These are phyloP conservation scores for Fusarium piperis DNA, from an alignment of 2,329 filamentous ascomycete species.

Conservation along the genomic window DNA sequence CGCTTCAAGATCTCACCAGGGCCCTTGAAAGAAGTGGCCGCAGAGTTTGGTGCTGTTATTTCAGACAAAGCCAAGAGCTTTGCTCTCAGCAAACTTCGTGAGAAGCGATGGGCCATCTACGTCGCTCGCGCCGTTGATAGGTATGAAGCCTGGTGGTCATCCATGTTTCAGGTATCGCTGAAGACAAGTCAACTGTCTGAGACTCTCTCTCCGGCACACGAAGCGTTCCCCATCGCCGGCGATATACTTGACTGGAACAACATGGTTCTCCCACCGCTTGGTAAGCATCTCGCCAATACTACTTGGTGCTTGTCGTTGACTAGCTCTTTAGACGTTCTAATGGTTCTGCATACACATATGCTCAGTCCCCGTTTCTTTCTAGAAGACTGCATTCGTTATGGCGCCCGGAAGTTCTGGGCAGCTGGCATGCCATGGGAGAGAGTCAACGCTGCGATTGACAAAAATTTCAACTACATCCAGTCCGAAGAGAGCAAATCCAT, in stretches of 20 bases:
- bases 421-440: neutral
- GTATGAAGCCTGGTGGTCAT: slow-evolving; percentile 67
- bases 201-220: neutral
- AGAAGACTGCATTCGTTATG: neutral
- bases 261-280: neutral
- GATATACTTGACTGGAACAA: neutral
- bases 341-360: slow-evolving; percentile 78
- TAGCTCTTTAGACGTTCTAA: slow-evolving; percentile 64
- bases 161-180: neutral
- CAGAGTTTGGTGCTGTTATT: neutral
- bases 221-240: neutral
- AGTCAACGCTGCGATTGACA: neutral
- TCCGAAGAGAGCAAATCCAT: neutral
- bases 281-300: neutral
- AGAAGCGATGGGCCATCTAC: slow-evolving; percentile 74
- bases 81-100: slow-evolving; percentile 60
- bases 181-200: neutral
- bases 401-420: neutral
- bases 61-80: slow-evolving; percentile 32
- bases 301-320: neutral
- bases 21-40: too few relatives aligned
- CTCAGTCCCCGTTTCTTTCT: slow-evolving; percentile 66
- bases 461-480: neutral
- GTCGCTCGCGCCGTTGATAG: slow-evolving; percentile 69
- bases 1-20: neutral